These are phyloP conservation scores for Hygrophorus russula DNA, from an alignment of 768 basidiomycete species.

Conservation along the genomic window DNA sequence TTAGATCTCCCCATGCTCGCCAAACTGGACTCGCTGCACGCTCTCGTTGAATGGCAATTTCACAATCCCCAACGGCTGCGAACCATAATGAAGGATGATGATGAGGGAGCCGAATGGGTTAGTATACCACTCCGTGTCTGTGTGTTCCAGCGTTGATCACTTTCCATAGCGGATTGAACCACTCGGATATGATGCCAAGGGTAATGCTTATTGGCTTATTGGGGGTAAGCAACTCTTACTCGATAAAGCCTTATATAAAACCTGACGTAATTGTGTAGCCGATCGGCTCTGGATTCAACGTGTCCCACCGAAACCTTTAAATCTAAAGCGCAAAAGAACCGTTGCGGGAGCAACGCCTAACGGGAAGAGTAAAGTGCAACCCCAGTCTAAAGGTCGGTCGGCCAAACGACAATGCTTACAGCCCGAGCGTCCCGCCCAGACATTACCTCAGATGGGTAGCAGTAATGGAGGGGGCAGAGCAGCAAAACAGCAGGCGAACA, in stretches of 20 bases:
- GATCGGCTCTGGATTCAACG: slow-evolving; percentile 85
- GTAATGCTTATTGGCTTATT: slow-evolving; percentile 79
- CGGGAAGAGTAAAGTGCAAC: slow-evolving; percentile 7
- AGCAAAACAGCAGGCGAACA: slow-evolving; percentile 63
- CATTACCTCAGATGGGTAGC: background rate
- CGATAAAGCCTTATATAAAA: background rate
- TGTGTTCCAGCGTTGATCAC: slow-evolving; percentile 4
- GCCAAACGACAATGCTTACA: slow-evolving; percentile 15
- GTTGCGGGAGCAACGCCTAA: slow-evolving; percentile 4
- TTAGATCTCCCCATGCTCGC: slow-evolving; percentile 54
- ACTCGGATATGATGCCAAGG: slow-evolving; percentile 70
- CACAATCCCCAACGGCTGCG: slow-evolving; percentile 64
- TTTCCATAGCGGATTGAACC: slow-evolving; percentile 64
- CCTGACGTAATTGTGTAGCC: slow-evolving; percentile 24
- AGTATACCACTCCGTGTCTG: slow-evolving; percentile 15
- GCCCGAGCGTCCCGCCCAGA: slow-evolving; percentile 3
- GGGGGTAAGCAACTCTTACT: slow-evolving; percentile 39
- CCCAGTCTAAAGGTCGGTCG: background rate
- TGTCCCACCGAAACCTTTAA: slow-evolving; percentile 37
- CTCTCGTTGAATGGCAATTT: slow-evolving; percentile 80
- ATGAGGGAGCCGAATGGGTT: slow-evolving; percentile 73
- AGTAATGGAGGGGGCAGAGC: slow-evolving; percentile 26
- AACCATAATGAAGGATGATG: slow-evolving; percentile 66
- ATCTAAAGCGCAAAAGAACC: slow-evolving; percentile 29
- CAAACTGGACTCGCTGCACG: slow-evolving; percentile 67